Base-by-base conservation (phyloP, 805 yeast species). In the Millerago galiae region DNA sequence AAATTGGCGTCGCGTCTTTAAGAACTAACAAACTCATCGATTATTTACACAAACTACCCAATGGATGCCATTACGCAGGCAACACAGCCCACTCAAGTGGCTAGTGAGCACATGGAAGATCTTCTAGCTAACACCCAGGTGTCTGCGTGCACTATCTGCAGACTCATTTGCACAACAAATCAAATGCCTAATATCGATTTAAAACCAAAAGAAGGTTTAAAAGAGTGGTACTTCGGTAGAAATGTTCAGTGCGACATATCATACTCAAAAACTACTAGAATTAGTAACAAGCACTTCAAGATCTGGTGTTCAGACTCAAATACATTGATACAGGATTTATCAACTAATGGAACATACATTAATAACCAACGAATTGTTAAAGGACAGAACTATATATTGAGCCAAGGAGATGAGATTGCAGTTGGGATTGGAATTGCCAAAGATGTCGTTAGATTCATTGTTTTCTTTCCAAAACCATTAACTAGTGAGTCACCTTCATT, bases 281-380 rank as follows among this genome's bases (percentile, higher is more conserved):
- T 89, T 28, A 83, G 93, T 40, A 86, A 84, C 54, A 67, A 71
- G 42, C 98, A 90, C 64, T 77, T 78, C 67, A 70, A 72, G 58
- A 66, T 90, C 7, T 79, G 89, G 83, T 70, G 81, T 51, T 81
- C 80, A 35, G 67, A 72, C 35, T 72, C 72, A 38, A 73, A 71
- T 42, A 68, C 76, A 4, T 42, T 71, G 40, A 51, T 71, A 13
- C 64, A 60, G 58, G 97, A 90, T 61, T 62, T 71, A 3, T 84
- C 95, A 1, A 91, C 98, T 2, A 93, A 93, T 65, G 99, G 99
- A 8, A 93, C 99, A 0, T 83, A 78, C 70, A 65, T 91, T 37
- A 93, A 91, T 65, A 81, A 81, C 27, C 72, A 72, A 31, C 71
- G 87, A 40, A 62, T 91, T 15, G 86, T 81, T 18, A 84, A 82